These are phyloP conservation scores for Botrytis galanthina DNA, from an alignment of 2,329 filamentous ascomycete genomes.

Conservation along the genomic window DNA sequence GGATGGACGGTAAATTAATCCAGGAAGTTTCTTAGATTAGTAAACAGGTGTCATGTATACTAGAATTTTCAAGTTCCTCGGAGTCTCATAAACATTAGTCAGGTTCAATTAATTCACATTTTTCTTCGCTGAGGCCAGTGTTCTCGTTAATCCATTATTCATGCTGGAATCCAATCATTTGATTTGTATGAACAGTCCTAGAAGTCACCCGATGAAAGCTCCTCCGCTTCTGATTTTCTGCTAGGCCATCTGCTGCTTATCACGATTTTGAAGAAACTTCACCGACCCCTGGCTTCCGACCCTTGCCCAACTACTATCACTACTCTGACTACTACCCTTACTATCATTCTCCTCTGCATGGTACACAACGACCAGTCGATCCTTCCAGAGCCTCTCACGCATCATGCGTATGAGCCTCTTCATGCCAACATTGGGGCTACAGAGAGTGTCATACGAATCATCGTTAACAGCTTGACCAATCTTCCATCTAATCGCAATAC, in stretches of 20 bases:
- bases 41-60: not conserved
- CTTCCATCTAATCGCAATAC: not conserved
- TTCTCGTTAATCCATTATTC: not conserved
- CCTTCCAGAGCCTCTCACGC: not conserved
- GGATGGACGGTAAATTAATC: slow-evolving; percentile 36
- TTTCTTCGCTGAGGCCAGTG: not conserved
- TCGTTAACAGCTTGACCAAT: not conserved
- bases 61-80: not conserved
- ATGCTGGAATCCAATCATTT: not conserved
- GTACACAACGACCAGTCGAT: not conserved
- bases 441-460: not conserved
- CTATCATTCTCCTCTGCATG: not conserved
- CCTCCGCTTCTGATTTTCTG: not conserved
- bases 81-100: not conserved
- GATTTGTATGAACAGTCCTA: not conserved
- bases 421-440: not conserved
- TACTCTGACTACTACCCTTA: not conserved
- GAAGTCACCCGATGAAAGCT: not conserved
- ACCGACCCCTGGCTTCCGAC: not conserved
- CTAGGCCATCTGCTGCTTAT: not conserved
- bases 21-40: slow-evolving; percentile 35
- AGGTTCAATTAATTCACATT: not conserved
- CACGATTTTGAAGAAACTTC: not conserved
- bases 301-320: not conserved
- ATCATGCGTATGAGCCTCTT: not conserved